phyloP scores from a whole-genome alignment of 148 eudicot species.

The Polygonum aviculare region DNA sequence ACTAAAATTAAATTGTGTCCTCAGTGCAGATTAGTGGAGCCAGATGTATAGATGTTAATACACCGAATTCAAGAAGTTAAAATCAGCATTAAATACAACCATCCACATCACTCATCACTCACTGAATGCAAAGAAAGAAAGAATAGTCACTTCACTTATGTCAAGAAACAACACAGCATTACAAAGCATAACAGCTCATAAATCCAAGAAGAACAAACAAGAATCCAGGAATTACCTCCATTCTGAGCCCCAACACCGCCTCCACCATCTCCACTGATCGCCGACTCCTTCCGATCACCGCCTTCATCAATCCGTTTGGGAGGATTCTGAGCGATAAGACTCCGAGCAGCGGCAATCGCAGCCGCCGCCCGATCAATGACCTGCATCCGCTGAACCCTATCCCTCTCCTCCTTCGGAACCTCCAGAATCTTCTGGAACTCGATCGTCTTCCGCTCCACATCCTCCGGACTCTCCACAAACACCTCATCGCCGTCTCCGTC shows the following conservation, averaged over 20 bases:
- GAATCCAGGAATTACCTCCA: conserved; percentile 10
- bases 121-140: too few relatives aligned
- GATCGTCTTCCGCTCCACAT: conserved; percentile 46
- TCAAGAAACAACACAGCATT: background rate
- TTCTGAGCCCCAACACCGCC: background rate
- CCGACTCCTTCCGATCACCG: background rate
- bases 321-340: conserved; percentile 36
- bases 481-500: conserved; percentile 28
- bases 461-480: conserved; percentile 24
- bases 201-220: background rate
- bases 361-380: conserved; percentile 92
- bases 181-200: background rate
- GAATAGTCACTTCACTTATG: too few relatives aligned
- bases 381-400: conserved; percentile 73
- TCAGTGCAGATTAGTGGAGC: background rate
- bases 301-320: background rate
- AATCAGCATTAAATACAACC: background rate
- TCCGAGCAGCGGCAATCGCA: conserved; percentile 74
- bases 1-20: background rate
- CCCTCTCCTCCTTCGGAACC: conserved; percentile 67
- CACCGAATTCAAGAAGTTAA: background rate
- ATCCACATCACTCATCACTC: background rate
- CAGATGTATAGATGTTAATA: background rate
- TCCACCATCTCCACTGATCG: background rate
- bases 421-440: conserved; percentile 68